Conservation (phyloP, 208 protist genomes). For the Phytomonas sp. region DNA sequence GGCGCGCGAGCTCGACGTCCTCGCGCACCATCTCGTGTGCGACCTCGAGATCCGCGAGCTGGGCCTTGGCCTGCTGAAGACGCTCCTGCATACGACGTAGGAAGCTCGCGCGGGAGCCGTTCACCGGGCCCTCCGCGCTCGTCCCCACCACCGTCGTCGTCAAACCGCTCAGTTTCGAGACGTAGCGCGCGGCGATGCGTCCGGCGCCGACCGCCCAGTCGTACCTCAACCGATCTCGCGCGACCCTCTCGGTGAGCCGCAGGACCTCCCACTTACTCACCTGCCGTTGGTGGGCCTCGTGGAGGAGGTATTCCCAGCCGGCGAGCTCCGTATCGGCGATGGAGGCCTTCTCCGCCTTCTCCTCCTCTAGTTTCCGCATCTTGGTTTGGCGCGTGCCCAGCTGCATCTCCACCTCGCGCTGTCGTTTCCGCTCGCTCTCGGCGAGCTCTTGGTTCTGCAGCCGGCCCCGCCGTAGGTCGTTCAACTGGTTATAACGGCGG, state of each 20-base stretch:
- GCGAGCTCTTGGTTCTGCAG: conserved; percentile 31
- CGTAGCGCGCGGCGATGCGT: conserved; percentile 44
- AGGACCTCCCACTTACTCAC: conserved; percentile 40
- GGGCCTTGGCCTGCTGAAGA: conserved; percentile 27
- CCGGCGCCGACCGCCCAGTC: conserved; percentile 64
- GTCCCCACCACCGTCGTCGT: not conserved
- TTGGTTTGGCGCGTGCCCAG: conserved; percentile 33
- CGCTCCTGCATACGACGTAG: conserved; percentile 29
- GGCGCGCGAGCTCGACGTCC: conserved; percentile 42
- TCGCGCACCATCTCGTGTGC: conserved; percentile 72
- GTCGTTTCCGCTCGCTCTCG: conserved; percentile 38
- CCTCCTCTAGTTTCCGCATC: conserved; percentile 34
- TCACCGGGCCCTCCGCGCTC: conserved; percentile 7
- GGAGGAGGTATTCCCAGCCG: conserved; percentile 70
- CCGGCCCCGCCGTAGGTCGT: conserved; percentile 31
- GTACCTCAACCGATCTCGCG: conserved; percentile 44
- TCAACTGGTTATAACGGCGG: conserved; percentile 43
- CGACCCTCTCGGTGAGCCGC: conserved; percentile 26
- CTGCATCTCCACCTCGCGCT: conserved; percentile 31
- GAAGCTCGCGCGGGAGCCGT: conserved; percentile 7
- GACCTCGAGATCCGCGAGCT: conserved; percentile 54
- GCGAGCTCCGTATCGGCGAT: conserved; percentile 52
- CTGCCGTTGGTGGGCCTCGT: conserved; percentile 40
- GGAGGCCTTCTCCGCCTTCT: conserved; percentile 24
- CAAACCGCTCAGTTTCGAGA: conserved; percentile 20